Percentiles rank a stretch among this genome's conserved stretches.
These are phyloP conservation scores for Pythium dissotocum DNA, from an alignment of 352 stramenopile species.

Conservation along the genomic window DNA sequence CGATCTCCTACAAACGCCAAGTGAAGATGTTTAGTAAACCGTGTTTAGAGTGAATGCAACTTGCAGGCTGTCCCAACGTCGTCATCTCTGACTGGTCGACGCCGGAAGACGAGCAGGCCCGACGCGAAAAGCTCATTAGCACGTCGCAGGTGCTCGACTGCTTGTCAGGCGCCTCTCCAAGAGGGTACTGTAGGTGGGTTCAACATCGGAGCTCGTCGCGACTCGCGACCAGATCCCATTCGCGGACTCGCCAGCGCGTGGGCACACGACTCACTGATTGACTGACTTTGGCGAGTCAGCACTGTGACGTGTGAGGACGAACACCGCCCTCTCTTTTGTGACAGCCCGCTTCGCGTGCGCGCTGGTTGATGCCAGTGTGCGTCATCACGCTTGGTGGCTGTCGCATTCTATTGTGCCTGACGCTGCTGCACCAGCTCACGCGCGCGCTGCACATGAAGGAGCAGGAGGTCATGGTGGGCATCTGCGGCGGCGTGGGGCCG, in stretches of 20 bases:
- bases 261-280: not conserved
- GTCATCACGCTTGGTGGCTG: slow-evolving; percentile 24
- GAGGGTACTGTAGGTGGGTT: not conserved
- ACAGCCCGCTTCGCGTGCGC: not conserved
- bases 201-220: not conserved
- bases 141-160: not conserved
- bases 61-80: not conserved
- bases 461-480: slow-evolving; percentile 61
- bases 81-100: slow-evolving; percentile 14
- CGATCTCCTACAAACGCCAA: slow-evolving; percentile 17
- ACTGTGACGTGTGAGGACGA: slow-evolving; percentile 3
- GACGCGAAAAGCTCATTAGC: slow-evolving; percentile 4
- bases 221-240: not conserved
- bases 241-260: not conserved
- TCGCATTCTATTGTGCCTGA: slow-evolving; percentile 16
- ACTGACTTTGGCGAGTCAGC: not conserved
- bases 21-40: not conserved
- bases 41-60: not conserved
- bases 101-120: slow-evolving; percentile 1
- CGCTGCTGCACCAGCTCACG: slow-evolving; percentile 13
- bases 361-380: slow-evolving; percentile 27
- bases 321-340: not conserved
- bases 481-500: slow-evolving; percentile 72
- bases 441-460: slow-evolving; percentile 30
- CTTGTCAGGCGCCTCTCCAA: not conserved